A percentile compares a stretch with the other conserved stretches of the same genome.
Conservation (phyloP, 257 asterid genomes). For the Jaltomata sinuosa region DNA sequence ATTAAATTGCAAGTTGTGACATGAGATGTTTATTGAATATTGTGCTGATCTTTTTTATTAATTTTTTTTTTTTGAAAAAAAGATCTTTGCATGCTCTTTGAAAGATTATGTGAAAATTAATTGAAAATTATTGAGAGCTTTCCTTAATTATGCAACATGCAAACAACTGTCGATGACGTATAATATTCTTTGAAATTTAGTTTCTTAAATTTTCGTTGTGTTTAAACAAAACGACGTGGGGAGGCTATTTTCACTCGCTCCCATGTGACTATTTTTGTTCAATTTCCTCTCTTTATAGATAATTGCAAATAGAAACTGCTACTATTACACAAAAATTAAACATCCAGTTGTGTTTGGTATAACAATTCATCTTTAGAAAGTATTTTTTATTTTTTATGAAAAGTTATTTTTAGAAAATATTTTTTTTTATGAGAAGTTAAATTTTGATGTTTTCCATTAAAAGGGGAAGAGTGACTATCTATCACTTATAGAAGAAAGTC, state of each 20-base stretch:
- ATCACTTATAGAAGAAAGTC: not conserved
- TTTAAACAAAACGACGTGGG: not conserved
- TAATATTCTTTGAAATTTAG: not conserved
- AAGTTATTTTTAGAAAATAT: not conserved
- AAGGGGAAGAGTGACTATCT: not conserved
- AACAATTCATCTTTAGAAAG: too few relatives aligned
- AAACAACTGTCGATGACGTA: not conserved
- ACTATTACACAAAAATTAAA: not conserved
- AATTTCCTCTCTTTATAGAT: not conserved
- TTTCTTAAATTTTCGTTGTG: not conserved
- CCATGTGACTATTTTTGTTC: not conserved
- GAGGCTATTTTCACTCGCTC: not conserved
- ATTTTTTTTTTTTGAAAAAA: not conserved
- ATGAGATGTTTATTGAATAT: not conserved
- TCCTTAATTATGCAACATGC: not conserved
- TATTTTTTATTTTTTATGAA: too few relatives aligned
- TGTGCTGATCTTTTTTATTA: not conserved
- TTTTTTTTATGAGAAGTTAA: not conserved
- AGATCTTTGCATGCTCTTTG: not conserved
- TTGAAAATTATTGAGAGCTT: not conserved
- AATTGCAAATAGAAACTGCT: not conserved
- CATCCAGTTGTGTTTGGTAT: not conserved
- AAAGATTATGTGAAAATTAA: not conserved
- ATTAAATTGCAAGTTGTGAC: not conserved
- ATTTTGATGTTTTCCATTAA: not conserved